Conservation (phyloP, 495 filamentous ascomycete species). For the Podospora pseudoanserina region DNA sequence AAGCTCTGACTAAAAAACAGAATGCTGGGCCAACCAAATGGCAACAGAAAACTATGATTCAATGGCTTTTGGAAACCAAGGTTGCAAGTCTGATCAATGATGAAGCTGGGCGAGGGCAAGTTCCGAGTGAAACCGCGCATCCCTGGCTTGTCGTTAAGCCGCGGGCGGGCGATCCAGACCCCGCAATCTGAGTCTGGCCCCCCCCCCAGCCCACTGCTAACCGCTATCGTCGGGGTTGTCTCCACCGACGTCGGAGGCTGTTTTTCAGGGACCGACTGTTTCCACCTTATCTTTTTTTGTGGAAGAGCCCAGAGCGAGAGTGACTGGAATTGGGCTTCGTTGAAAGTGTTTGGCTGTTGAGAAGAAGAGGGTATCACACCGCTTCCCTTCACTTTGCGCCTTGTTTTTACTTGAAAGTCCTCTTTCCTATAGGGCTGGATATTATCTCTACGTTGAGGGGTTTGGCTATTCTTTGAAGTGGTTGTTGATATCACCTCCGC, state of each 20-base stretch:
- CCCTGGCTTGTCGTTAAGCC: constrained; percentile 2
- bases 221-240: constrained; percentile 15
- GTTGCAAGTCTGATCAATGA: not conserved
- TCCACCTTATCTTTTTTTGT: not conserved
- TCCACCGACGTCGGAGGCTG: constrained; percentile 24
- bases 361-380: constrained; percentile 11
- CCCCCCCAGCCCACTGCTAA: not conserved
- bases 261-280: constrained; percentile 16
- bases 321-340: not conserved
- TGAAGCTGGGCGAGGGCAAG: not conserved
- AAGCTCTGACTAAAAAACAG: not conserved
- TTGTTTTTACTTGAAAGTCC: not conserved
- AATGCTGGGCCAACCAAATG: not conserved
- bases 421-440: not conserved
- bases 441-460: not conserved
- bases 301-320: not conserved
- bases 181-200: constrained; percentile 2
- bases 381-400: constrained; percentile 15
- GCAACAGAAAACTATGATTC: not conserved
- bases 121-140: constrained; percentile 12
- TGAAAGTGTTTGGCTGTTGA: not conserved
- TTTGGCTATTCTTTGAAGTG: not conserved
- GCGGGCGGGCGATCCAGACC: not conserved
- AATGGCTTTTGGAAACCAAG: not conserved
- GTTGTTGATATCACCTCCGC: not conserved